Percentiles rank a stretch among this genome's conserved stretches.
Evolutionary conservation across 2,329 filamentous ascomycete genomes (phyloP).

Genomic region (Aureobasidium uvarum): DNA sequence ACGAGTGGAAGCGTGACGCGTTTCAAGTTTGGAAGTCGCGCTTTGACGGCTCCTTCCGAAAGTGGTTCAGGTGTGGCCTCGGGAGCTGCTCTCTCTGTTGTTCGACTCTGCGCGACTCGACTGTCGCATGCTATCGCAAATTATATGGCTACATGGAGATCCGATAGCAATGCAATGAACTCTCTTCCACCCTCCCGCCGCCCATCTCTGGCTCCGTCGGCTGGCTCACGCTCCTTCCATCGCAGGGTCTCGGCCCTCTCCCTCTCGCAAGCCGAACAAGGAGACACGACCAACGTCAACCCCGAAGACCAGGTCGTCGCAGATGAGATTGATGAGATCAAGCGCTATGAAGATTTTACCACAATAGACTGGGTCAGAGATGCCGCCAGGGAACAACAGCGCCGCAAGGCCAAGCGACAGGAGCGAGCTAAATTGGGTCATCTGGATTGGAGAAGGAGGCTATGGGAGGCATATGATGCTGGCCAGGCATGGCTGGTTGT

Average conservation of each 20-base stretch:
- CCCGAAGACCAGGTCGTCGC: constrained; percentile 70
- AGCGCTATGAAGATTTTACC: constrained; percentile 96
- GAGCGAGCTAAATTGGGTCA: constrained; percentile 68
- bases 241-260: constrained; percentile 68
- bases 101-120: not conserved
- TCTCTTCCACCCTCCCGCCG: constrained; percentile 32
- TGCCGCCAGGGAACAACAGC: constrained; percentile 82
- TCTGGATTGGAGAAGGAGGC: constrained; percentile 74
- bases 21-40: constrained; percentile 16
- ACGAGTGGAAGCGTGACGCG: constrained; percentile 6
- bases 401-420: constrained; percentile 72
- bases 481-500: constrained; percentile 98
- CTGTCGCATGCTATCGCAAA: constrained; percentile 10
- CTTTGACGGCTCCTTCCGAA: constrained; percentile 11
- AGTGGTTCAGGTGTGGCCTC: constrained; percentile 15
- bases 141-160: not conserved
- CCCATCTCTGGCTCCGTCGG: constrained; percentile 53
- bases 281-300: constrained; percentile 54
- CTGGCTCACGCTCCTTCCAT: constrained; percentile 53
- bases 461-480: constrained; percentile 88
- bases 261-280: constrained; percentile 62
- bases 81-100: not conserved
- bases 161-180: constrained; percentile 15
- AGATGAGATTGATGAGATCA: constrained; percentile 96
- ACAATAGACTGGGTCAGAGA: constrained; percentile 99